Base-by-base conservation (phyloP, 2,329 filamentous ascomycete genomes). In the Pseudovirgaria hyperparasitica region DNA sequence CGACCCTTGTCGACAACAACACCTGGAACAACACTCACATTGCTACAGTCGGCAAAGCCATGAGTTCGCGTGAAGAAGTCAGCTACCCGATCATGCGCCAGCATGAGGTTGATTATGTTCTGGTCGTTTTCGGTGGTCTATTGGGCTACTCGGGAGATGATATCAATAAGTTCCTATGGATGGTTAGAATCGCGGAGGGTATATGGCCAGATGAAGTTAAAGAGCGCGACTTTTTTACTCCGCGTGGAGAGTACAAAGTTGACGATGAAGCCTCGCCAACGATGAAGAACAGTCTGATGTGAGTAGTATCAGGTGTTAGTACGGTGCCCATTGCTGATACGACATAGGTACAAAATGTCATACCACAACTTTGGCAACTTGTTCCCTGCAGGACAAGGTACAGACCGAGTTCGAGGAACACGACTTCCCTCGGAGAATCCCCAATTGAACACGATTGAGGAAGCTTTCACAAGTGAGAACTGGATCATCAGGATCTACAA, bases 21-120 rank as follows among this genome's bases (percentile, higher is more conserved):
- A 98, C 90, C 2, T 98, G 90, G 90, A 98, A 98, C 67, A 98
- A 98, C 65, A 98, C 90, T 6, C 90, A 98, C 55, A 98, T 98
- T 58, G 90, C 90, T 28, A 98, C 90, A 9, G 90, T 98, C 32
- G 90, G 90, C 48, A 98, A 98, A 64, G 90, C 90, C 22, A 96
- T 98, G 90, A 90, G 81, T 61, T 94, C 86, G 6, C 70, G 82
- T 23, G 90, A 98, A 57, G 92, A 98, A 57, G 86, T 96, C 57
- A 93, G 85, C 62, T 98, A 98, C 57, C 84, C 85, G 3, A 98
- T 98, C 52, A 87, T 98, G 72, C 80, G 86, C 40, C 84, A 96
- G 57, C 90, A 98, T 49, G 90, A 98, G 58, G 90, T 98, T 3
- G 87, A 98, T 58, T 98, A 98, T 45, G 84, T 98, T n/a, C 67